Evolutionary conservation across 2,329 filamentous ascomycete species (phyloP), one percentile per base, ranked within the genome.

Genomic region (Botrytis paeoniae): DNA sequence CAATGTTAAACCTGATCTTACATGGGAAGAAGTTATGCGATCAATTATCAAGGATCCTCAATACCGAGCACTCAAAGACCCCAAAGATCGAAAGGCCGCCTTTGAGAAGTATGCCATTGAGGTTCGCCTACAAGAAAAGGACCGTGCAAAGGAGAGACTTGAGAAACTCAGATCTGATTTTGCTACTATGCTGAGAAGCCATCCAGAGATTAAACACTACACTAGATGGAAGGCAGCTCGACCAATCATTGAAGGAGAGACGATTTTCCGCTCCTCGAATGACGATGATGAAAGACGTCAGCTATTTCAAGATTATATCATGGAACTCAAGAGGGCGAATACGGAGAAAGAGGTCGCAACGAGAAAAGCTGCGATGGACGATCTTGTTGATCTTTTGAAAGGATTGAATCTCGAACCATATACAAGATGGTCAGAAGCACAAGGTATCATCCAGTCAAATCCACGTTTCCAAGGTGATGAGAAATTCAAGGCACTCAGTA

Each of bases 61-160:
- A 79, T 98, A 96, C 82, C 92, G 95, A 75, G 93, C 96, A 32
- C 90, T 99, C 77, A 96, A 95, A 80, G 94, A 98, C 79, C 94
- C 96, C 8, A 94, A 92, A 82, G 95, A 97, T 80, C 91, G 96
- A 77, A 96, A 94, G 83, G 87, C 91, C 77, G 93, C 94, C 29
- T 99, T 98, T 82, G 93, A 97, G 84, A 97, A 97, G 84, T 99
- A 96, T 85, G 94, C 93, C 81, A 88, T 94, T 78, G 94, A 98
- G 82, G 89, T 97, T 82, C 90, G 96, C 78, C 87, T 92, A 77
- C 93, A 98, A 84, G 96, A 99, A 84, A 96, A 97, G 85, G 94
- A 97, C 82, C 92, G 93, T 78, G 95, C 95, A 80, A 95, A 97
- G 83, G 95, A 98, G 84, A 92, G 96, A 81, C 87, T 97, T 82